Conservation (phyloP, 129 eudicot genomes). For the Flaveria robusta region DNA sequence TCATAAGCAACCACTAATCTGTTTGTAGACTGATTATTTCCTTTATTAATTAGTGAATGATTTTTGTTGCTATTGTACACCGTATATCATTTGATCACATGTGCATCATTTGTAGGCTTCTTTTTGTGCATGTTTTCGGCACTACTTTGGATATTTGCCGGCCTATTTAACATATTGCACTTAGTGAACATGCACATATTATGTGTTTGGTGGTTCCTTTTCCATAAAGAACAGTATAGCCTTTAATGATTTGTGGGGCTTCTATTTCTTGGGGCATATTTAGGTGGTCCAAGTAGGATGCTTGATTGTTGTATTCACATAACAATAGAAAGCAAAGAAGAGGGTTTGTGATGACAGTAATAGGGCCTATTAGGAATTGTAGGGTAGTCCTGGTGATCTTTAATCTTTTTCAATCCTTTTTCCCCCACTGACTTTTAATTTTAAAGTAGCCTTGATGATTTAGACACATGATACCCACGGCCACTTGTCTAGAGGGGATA, state of each 20-base stretch:
- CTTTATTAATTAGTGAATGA: slow-evolving; percentile 25
- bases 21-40: slow-evolving; percentile 25
- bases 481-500: slow-evolving; percentile 15
- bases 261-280: slow-evolving; percentile 22
- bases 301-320: slow-evolving; percentile 18
- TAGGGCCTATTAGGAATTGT: slow-evolving; percentile 21
- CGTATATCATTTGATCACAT: slow-evolving; percentile 18
- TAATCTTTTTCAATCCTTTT: slow-evolving; percentile 4
- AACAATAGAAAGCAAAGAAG: slow-evolving; percentile 17
- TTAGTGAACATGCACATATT: slow-evolving; percentile 28
- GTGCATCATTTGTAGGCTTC: slow-evolving; percentile 30
- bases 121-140: slow-evolving; percentile 22
- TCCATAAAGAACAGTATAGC: slow-evolving; percentile 22
- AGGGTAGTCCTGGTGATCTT: slow-evolving; percentile 17
- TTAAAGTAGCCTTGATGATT: slow-evolving; percentile 32
- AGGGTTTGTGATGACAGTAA: slow-evolving; percentile 22
- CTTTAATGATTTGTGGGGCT: slow-evolving; percentile 25
- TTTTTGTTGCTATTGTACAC: slow-evolving; percentile 30
- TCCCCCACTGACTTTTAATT: slow-evolving; percentile 14
- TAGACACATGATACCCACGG: neutral
- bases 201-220: slow-evolving; percentile 33
- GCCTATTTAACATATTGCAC: slow-evolving; percentile 32
- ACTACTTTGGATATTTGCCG: slow-evolving; percentile 18
- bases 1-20: slow-evolving; percentile 27
- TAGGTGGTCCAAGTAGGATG: slow-evolving; percentile 37